phyloP scores from a whole-genome alignment of 164 flowering plant genomes.

The Aristolochia californica region DNA sequence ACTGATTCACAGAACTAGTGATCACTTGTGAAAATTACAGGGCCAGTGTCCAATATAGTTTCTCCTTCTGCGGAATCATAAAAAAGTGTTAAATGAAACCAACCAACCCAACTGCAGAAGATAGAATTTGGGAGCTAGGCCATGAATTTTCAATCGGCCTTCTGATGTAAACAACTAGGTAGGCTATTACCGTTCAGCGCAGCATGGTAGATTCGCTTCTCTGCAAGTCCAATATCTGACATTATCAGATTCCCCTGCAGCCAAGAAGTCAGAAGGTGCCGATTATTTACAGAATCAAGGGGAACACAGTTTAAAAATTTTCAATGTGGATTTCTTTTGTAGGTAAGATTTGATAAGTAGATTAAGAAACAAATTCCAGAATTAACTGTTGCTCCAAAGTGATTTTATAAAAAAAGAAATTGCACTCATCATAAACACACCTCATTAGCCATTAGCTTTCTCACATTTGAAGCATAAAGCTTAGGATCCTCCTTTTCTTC shows the following conservation, averaged over 20 bases:
- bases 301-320: not conserved
- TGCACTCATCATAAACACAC: slow-evolving; percentile 20
- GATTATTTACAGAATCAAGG: not conserved
- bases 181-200: slow-evolving; percentile 83
- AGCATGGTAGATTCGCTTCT: slow-evolving; percentile 88
- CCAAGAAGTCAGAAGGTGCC: not conserved
- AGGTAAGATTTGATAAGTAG: too few relatives aligned
- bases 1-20: slow-evolving; percentile 1
- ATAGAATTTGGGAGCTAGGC: slow-evolving; percentile 26
- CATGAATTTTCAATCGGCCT: slow-evolving; percentile 69
- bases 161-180: slow-evolving; percentile 78
- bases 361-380: too few relatives aligned
- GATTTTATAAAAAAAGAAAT: too few relatives aligned
- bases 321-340: too few relatives aligned
- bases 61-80: not conserved
- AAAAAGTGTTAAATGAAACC: slow-evolving; percentile 12
- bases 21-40: slow-evolving; percentile 13
- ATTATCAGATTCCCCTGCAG: slow-evolving; percentile 66
- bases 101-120: slow-evolving; percentile 24
- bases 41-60: slow-evolving; percentile 6
- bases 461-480: slow-evolving; percentile 73
- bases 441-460: slow-evolving; percentile 86
- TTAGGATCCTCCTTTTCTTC: slow-evolving; percentile 88
- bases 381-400: too few relatives aligned
- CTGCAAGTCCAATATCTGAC: slow-evolving; percentile 82